Base-by-base conservation (phyloP, 2,329 filamentous ascomycete genomes). In the Plectosphaerella sp. region DNA sequence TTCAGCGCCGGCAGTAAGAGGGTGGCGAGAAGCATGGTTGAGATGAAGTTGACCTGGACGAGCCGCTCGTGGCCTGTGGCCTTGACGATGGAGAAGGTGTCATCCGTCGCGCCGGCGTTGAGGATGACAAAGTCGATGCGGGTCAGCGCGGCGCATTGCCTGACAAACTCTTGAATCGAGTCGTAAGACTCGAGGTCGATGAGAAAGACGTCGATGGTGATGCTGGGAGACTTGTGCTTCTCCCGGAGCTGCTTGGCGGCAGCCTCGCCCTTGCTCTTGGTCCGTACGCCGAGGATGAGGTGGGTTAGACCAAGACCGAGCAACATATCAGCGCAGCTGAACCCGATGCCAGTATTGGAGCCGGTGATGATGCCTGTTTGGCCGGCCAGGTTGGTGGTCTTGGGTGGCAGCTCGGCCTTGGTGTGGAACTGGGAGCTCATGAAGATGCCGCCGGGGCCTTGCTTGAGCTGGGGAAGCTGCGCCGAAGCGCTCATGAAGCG, bases 1-100 rank as follows among this genome's bases (percentile, higher is more conserved):
- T 72, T 72, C 4, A 84, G 66, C 58, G 74, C 78, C 0, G 80
- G 80, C 18, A 84, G 53, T 3, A 83, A 42, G 0, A 80, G 64
- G 0, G 76, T 56, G 0, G 69, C 74, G 0, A 84, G 65, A 2
- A 84, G 59, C 41, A 82, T 71, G 0, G 77, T 80, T 12, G 67
- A 71, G 51, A 84, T 66, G 10, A 80, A 76, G 52, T 84, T 84
- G 50, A 78, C 72, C 37, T 41, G 37, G 15, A 41, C 14, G 15
- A 20, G 18, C 4, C 15, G 15, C 37, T 41, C 37, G 12, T 41
- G 37, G 37, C 18, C 37, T 14, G 37, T 41, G 9, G 37, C 15
- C 5, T n/a, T n/a, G 15, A 41, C 37, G 37, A 20, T 6, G 7
- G 9, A 11, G 12, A 16, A 41, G 9, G 37, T 41, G 15, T n/a